phyloP scores from a whole-genome alignment of 495 filamentous ascomycete genomes.

The Penicillium longicatenatum region DNA sequence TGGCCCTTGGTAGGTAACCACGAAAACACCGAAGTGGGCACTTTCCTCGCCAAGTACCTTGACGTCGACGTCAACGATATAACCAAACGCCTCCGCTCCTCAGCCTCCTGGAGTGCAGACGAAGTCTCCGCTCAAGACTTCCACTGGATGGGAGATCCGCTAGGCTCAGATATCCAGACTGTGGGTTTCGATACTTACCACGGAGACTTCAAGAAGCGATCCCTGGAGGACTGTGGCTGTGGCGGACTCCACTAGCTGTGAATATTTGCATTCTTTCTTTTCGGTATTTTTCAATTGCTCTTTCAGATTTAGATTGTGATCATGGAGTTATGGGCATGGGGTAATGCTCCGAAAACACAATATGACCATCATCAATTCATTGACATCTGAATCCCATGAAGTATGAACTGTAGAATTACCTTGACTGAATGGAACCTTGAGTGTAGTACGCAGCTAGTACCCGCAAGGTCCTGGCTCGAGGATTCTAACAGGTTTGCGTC shows the following conservation, averaged over 20 bases:
- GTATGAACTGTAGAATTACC: too few relatives aligned
- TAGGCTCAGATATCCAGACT: constrained; percentile 37
- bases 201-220: constrained; percentile 51
- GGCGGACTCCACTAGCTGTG: constrained; percentile 33
- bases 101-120: constrained; percentile 35
- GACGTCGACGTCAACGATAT: constrained; percentile 74
- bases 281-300: background rate
- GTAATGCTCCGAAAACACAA: background rate
- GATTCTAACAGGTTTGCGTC: too few relatives aligned
- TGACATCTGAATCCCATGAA: too few relatives aligned
- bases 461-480: too few relatives aligned
- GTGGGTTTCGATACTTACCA: constrained; percentile 52
- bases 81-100: constrained; percentile 70
- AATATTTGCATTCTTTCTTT: background rate
- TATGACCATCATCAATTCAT: background rate
- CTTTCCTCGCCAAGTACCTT: constrained; percentile 77
- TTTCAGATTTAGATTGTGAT: background rate
- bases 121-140: constrained; percentile 18
- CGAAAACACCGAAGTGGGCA: constrained; percentile 91
- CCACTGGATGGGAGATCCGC: constrained; percentile 47
- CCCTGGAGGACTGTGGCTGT: constrained; percentile 43
- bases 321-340: background rate
- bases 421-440: too few relatives aligned
- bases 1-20: constrained; percentile 73
- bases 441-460: too few relatives aligned